Conservation (phyloP, 1,139 yeast species). For the Kodamaea derodonti region DNA sequence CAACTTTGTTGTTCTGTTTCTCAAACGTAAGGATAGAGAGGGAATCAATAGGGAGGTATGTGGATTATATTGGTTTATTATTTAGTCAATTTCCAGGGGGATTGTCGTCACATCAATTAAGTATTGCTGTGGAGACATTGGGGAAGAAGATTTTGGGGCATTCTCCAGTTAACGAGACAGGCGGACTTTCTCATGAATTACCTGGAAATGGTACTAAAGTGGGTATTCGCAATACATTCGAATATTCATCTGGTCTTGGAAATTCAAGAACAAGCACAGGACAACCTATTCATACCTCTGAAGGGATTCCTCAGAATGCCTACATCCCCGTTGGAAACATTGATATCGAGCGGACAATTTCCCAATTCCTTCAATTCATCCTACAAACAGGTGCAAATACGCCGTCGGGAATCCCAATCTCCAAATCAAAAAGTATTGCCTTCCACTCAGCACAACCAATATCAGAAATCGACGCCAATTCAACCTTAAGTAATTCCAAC, state of each 20-base stretch:
- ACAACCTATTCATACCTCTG: no score
- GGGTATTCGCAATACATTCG: no score
- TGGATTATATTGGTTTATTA: slow-evolving; percentile 31
- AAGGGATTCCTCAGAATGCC: no score
- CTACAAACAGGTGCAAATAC: slow-evolving; percentile 33
- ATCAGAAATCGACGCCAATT: slow-evolving; percentile 32
- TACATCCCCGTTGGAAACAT: no score
- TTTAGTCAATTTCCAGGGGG: slow-evolving; percentile 52
- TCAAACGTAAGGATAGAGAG: slow-evolving; percentile 18
- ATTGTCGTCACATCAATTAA: slow-evolving; percentile 54
- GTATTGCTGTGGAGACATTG: slow-evolving; percentile 55
- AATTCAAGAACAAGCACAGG: no score
- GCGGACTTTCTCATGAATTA: no score
- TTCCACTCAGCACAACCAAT: slow-evolving; percentile 40
- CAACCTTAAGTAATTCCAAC: slow-evolving; percentile 31
- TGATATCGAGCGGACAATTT: no score
- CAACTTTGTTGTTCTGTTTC: slow-evolving; percentile 54
- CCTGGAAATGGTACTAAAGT: no score
- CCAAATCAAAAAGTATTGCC: slow-evolving; percentile 6
- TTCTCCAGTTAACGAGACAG: slow-evolving; percentile 33
- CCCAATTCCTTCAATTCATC: slow-evolving; percentile 41
- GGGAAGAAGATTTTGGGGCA: slow-evolving; percentile 45
- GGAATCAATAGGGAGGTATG: slow-evolving; percentile 26
- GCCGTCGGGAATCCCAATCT: slow-evolving; percentile 26
- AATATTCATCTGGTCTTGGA: no score